phyloP scores from a whole-genome alignment of 371 early-diverging fungal species.

The Phascolomyces articulosus region DNA sequence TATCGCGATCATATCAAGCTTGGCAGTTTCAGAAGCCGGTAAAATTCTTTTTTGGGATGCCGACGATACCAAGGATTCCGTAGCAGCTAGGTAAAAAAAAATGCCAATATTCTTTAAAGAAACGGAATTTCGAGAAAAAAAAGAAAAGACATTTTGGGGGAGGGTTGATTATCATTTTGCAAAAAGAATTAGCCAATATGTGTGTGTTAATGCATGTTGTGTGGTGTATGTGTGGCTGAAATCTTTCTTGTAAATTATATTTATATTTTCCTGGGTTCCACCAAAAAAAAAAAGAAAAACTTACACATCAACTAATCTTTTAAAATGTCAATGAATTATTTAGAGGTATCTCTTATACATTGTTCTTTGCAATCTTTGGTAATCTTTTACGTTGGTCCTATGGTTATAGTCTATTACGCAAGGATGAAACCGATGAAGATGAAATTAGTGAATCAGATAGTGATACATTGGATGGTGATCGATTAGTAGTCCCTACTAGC shows the following conservation, averaged over 20 bases:
- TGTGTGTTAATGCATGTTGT: too few species aligned
- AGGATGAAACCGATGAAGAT: slow-evolving; percentile 4
- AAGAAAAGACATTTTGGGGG: background rate
- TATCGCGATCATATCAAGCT: slow-evolving; percentile 68
- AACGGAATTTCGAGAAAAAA: slow-evolving; percentile 1
- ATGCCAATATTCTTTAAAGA: background rate
- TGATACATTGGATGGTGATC: background rate
- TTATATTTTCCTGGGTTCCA: background rate
- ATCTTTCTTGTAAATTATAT: slow-evolving; percentile 1
- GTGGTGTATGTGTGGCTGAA: background rate
- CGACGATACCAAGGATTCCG: slow-evolving; percentile 62
- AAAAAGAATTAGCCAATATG: too few species aligned
- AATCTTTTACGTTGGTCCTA: slow-evolving; percentile 78
- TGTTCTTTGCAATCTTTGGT: slow-evolving; percentile 77
- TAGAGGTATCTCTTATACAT: slow-evolving; percentile 76
- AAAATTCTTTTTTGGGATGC: slow-evolving; percentile 60
- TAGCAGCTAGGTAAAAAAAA: slow-evolving; percentile 60
- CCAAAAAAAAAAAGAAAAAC: too few species aligned
- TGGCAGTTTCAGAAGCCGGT: slow-evolving; percentile 68
- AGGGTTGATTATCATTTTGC: too few species aligned
- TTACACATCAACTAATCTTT: background rate
- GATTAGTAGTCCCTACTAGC: background rate
- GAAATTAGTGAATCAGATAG: background rate
- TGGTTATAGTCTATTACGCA: slow-evolving; percentile 64
- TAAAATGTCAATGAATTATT: background rate